Conservation (phyloP, 2,329 filamentous ascomycete species). For the Pseudogymnoascus pannorum region DNA sequence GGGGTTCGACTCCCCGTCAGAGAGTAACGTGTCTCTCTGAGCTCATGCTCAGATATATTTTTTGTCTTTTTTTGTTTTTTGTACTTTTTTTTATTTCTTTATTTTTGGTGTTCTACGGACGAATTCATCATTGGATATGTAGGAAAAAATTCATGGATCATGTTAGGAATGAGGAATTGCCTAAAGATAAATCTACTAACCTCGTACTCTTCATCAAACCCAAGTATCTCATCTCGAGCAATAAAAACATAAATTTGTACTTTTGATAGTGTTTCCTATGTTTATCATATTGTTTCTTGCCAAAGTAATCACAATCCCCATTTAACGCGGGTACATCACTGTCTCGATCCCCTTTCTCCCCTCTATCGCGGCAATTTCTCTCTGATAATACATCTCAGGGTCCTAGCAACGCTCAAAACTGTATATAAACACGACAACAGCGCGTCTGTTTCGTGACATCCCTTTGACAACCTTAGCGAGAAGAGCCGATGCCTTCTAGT, state of each 20-base stretch:
- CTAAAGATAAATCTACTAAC: background rate
- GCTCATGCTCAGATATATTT: slow-evolving; percentile 9
- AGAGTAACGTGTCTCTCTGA: slow-evolving; percentile 9
- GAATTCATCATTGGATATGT: too few species aligned
- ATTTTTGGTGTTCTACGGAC: too few species aligned
- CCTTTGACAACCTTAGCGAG: background rate
- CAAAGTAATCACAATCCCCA: background rate
- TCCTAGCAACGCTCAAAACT: background rate
- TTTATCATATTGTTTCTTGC: background rate
- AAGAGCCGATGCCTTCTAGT: slow-evolving; percentile 5
- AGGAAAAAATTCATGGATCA: background rate
- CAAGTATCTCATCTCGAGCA: too few species aligned
- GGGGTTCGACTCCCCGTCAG: slow-evolving; percentile 12
- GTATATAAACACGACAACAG: slow-evolving; percentile 2
- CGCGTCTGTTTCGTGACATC: slow-evolving; percentile 9
- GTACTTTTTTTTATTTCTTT: background rate
- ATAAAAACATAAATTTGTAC: background rate
- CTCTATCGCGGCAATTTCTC: background rate
- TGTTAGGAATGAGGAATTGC: too few species aligned
- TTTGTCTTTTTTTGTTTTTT: background rate
- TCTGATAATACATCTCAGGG: background rate
- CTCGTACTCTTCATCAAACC: too few species aligned
- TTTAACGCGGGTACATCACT: background rate
- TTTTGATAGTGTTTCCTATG: background rate
- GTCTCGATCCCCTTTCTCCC: background rate